Evolutionary conservation across 2,329 filamentous ascomycete genomes (phyloP).

Genomic region (Chalaropsis ovoidea): DNA sequence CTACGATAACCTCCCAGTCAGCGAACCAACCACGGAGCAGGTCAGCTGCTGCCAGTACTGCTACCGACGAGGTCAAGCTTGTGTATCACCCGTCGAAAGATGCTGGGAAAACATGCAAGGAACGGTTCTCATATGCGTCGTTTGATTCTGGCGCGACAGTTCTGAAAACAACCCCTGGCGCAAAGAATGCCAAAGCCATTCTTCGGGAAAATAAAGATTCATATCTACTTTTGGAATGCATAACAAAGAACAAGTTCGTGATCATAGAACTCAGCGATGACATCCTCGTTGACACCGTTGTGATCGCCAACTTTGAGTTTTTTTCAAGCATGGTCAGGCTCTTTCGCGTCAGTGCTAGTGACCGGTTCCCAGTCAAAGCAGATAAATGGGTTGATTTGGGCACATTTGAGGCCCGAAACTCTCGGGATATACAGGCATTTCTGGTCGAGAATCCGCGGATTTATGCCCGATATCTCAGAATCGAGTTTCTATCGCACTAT

Average conservation of each 20-base stretch:
- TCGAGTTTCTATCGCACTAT: constrained; percentile 89
- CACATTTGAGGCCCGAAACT: constrained; percentile 82
- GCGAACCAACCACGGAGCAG: neutral
- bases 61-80: constrained; percentile 16
- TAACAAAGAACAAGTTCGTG: constrained; percentile 77
- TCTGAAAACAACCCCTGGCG: constrained; percentile 75
- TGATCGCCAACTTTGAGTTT: constrained; percentile 98
- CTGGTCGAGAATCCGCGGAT: constrained; percentile 89
- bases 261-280: constrained; percentile 88
- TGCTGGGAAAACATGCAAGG: constrained; percentile 94
- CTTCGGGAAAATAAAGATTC: constrained; percentile 96
- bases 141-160: constrained; percentile 94
- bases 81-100: constrained; percentile 65
- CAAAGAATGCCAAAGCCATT: constrained; percentile 79
- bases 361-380: constrained; percentile 83
- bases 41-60: neutral
- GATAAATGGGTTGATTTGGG: constrained; percentile 88
- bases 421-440: constrained; percentile 88
- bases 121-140: constrained; percentile 92
- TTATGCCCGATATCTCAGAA: constrained; percentile 83
- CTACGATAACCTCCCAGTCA: neutral
- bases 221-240: constrained; percentile 93
- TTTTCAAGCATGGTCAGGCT: constrained; percentile 94
- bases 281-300: constrained; percentile 80
- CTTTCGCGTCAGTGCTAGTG: constrained; percentile 85